A percentile compares a stretch with the other conserved stretches of the same genome.
Conservation (phyloP, 192 early-diverging fungal species). For the Rhizophlyctis rosea region DNA sequence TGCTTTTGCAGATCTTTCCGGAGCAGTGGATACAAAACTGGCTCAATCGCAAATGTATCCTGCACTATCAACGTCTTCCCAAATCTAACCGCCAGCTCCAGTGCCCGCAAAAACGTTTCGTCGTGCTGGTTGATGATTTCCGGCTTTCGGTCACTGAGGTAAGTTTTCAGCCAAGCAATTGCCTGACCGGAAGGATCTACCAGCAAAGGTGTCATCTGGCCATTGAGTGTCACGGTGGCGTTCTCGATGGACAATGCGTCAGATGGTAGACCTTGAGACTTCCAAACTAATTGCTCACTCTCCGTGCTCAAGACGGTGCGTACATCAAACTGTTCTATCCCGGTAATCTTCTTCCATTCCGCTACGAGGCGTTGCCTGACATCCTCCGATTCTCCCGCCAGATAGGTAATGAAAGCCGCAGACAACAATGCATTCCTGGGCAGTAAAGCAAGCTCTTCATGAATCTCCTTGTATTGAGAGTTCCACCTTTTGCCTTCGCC, state of each 20-base stretch:
- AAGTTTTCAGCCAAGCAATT: slow-evolving; percentile 46
- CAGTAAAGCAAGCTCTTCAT: slow-evolving; percentile 27
- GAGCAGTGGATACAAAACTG: slow-evolving; percentile 49
- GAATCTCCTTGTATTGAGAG: slow-evolving; percentile 44
- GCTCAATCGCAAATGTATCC: slow-evolving; percentile 47
- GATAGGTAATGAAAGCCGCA: slow-evolving; percentile 49
- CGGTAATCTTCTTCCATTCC: slow-evolving; percentile 39
- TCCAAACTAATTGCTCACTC: slow-evolving; percentile 58
- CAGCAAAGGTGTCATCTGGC: slow-evolving; percentile 38
- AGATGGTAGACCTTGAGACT: slow-evolving; percentile 50
- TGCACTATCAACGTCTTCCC: slow-evolving; percentile 59
- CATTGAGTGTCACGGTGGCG: slow-evolving; percentile 45
- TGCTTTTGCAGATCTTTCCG: slow-evolving; percentile 47
- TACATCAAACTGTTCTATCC: slow-evolving; percentile 35
- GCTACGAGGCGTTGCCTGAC: slow-evolving; percentile 18
- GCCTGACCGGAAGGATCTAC: slow-evolving; percentile 54
- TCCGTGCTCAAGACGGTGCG: slow-evolving; percentile 49
- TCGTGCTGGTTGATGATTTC: slow-evolving; percentile 56
- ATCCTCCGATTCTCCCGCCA: slow-evolving; percentile 49
- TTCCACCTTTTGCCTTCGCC: slow-evolving; percentile 58
- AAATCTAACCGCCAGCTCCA: slow-evolving; percentile 59
- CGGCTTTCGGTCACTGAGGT: slow-evolving; percentile 47
- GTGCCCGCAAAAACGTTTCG: slow-evolving; percentile 46
- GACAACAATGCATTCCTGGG: slow-evolving; percentile 44
- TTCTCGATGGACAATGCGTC: slow-evolving; percentile 57